phyloP scores from a whole-genome alignment of 1,284 basidiomycete genomes.

The Cutaneotrichosporon sp. region DNA sequence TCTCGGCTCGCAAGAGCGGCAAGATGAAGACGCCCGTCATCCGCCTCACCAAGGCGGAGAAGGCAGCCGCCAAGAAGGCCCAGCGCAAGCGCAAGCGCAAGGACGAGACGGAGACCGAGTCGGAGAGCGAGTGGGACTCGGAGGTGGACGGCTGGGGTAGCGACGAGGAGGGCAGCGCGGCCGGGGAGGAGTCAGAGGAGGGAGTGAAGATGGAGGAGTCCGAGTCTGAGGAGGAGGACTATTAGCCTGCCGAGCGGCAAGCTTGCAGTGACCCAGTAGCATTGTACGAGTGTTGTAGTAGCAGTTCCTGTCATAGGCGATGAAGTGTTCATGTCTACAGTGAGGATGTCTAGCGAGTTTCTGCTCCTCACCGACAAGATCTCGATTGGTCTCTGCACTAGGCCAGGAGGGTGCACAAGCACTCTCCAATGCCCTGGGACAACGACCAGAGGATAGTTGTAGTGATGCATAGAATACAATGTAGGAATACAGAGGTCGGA shows the following conservation, averaged over 20 bases:
- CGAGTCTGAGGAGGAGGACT: conserved; percentile 2
- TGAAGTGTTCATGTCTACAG: too few relatives aligned
- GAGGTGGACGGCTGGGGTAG: background rate
- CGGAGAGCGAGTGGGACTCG: background rate
- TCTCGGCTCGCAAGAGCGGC: background rate
- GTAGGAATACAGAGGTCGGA: conserved; percentile 4
- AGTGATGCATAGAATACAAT: conserved; percentile 3
- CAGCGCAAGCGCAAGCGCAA: background rate
- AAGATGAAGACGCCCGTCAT: background rate
- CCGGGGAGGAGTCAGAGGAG: background rate
- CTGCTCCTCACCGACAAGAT: too few relatives aligned
- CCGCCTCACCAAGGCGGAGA: background rate
- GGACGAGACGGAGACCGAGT: background rate
- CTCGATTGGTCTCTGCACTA: too few relatives aligned
- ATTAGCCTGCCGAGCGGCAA: background rate
- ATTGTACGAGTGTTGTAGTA: background rate
- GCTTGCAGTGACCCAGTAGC: background rate
- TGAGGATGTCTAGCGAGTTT: too few relatives aligned
- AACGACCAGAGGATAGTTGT: background rate
- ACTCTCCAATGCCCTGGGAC: too few relatives aligned
- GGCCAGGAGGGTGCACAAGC: too few relatives aligned
- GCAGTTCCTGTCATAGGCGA: too few relatives aligned
- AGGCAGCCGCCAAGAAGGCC: background rate
- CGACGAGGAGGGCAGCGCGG: background rate
- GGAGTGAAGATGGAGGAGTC: background rate